Evolutionary conservation across 2,329 filamentous ascomycete genomes (phyloP).

Genomic region (Claviceps arundinis): DNA sequence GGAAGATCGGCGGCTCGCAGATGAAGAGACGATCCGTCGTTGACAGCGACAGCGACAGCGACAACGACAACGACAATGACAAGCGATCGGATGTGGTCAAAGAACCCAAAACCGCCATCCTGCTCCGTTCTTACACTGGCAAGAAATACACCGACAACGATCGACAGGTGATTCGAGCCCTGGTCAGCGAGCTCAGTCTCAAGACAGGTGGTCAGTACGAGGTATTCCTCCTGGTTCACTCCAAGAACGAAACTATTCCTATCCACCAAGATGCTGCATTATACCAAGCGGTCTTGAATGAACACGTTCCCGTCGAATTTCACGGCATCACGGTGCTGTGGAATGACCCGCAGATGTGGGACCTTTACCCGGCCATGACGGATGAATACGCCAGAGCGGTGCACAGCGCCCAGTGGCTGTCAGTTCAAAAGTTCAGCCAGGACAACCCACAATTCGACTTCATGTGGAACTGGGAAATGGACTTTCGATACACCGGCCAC

Average conservation of each 20-base stretch:
- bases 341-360: constrained; percentile 60
- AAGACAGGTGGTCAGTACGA: constrained; percentile 71
- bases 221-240: constrained; percentile 66
- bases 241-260: constrained; percentile 47
- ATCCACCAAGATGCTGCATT: constrained; percentile 46
- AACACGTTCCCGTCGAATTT: constrained; percentile 57
- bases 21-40: constrained; percentile 7
- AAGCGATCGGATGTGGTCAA: constrained; percentile 13
- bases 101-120: constrained; percentile 52
- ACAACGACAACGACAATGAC: not conserved
- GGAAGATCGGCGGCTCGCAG: constrained; percentile 2
- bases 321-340: constrained; percentile 58
- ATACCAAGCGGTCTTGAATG: constrained; percentile 46
- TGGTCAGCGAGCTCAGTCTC: constrained; percentile 65
- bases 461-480: constrained; percentile 82
- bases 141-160: constrained; percentile 70
- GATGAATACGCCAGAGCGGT: constrained; percentile 41
- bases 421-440: constrained; percentile 61
- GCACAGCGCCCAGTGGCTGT: constrained; percentile 54
- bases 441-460: constrained; percentile 70
- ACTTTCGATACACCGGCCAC: constrained; percentile 66
- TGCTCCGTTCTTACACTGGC: constrained; percentile 64
- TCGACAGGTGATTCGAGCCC: constrained; percentile 62
- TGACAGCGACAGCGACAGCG: not conserved
- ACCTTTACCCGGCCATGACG: constrained; percentile 64